Evolutionary conservation across 345 rosid genomes (phyloP).

Genomic region (Eucalyptus globulus): DNA sequence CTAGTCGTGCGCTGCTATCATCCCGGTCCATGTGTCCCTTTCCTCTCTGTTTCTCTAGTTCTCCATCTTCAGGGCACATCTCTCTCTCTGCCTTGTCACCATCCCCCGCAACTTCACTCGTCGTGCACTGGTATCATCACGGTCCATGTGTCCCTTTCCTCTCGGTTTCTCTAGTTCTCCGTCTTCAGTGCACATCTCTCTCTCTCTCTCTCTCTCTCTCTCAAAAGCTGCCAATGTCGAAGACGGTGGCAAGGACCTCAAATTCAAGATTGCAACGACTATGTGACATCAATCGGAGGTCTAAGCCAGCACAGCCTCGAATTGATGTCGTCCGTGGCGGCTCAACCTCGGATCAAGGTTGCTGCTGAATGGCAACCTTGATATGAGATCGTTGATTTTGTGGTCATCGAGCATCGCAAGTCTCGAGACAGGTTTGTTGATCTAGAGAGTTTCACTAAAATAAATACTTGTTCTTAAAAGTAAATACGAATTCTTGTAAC

Average conservation of each 20-base stretch:
- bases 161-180: background rate
- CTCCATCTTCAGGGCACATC: background rate
- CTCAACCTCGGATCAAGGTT: background rate
- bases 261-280: background rate
- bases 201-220: background rate
- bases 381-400: background rate
- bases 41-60: background rate
- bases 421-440: background rate
- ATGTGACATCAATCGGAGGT: background rate
- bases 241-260: background rate
- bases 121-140: background rate
- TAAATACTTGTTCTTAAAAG: background rate
- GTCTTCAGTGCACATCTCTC: background rate
- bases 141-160: background rate
- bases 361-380: background rate
- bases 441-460: background rate
- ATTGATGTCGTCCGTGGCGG: background rate
- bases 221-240: too few relatives aligned
- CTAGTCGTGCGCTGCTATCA: background rate
- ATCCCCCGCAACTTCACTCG: background rate
- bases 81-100: background rate
- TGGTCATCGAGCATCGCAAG: background rate
- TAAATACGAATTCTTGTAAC: background rate
- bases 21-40: background rate
- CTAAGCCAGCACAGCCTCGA: background rate